phyloP scores from a whole-genome alignment of 805 yeast species.

The Maudiozyma turicensis region DNA sequence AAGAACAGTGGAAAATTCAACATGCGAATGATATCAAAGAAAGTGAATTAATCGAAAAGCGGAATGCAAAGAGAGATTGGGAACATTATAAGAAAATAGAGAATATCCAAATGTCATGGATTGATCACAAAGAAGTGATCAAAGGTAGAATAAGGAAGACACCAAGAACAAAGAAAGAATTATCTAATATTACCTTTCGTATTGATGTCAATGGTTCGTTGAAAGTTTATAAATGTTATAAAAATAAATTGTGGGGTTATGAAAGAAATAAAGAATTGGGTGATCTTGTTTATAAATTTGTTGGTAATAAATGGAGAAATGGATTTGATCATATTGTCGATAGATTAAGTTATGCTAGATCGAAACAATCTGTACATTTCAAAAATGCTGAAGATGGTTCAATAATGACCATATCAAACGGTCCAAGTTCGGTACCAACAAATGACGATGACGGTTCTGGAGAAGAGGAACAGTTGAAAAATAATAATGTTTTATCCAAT shows the following conservation, averaged over 20 bases:
- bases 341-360: constrained; percentile 31
- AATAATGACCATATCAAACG: constrained; percentile 1
- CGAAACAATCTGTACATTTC: constrained; percentile 9
- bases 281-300: constrained; percentile 56
- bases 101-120: constrained; percentile 31
- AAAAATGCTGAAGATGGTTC: background rate
- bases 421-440: background rate
- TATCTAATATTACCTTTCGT: constrained; percentile 50
- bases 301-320: constrained; percentile 66
- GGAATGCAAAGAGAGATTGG: constrained; percentile 33
- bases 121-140: constrained; percentile 35
- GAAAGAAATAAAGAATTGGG: constrained; percentile 53
- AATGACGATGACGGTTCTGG: constrained; percentile 28
- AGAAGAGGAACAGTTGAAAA: constrained; percentile 35
- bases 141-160: constrained; percentile 56
- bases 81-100: constrained; percentile 30
- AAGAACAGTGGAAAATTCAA: constrained; percentile 39
- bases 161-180: constrained; percentile 35
- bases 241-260: constrained; percentile 86
- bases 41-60: constrained; percentile 20
- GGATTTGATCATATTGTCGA: constrained; percentile 76
- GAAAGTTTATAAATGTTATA: constrained; percentile 49
- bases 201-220: constrained; percentile 47
- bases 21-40: constrained; percentile 32
- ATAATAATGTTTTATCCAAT: constrained; percentile 37